Evolutionary conservation across 2,329 filamentous ascomycete species (phyloP), one percentile per base, ranked within the genome.

Genomic region (Allantophomopsis lycopodina): DNA sequence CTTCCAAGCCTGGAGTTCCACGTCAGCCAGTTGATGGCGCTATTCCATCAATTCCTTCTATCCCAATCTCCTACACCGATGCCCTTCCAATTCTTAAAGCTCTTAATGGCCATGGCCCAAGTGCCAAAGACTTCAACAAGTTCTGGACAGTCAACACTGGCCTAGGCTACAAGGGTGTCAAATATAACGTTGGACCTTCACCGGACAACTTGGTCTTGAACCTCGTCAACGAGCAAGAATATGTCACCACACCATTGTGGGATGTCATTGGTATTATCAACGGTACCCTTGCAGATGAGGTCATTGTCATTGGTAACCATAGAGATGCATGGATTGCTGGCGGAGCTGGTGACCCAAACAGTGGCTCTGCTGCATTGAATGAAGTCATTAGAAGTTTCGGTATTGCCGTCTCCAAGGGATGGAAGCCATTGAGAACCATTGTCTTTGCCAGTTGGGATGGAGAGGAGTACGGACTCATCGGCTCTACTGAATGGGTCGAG

Each of bases 201-300:
- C 64, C 88, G 0, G 73, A 83, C 13, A 60, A 73, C 39, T 54
- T 89, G 2, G 74, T 76, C 1, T 63, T 91, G 40, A 85, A 87
- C 53, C 69, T 84, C 32, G 69, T 72, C 52, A 94, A 89, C 51
- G 66, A 86, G 51, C 85, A 93, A 60, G 75, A 86, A 35, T 91
- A 94, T 53, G 75, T 76, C 12, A 89, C 73, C 1, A 91, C 82
- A 0, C 82, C 83, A 4, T 65, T 89, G 39, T 94, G 87, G 87
- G 82, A 98, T 54, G 84, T 91, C 2, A 89, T 96, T 47, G 89
- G 89, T 35, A 68, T 91, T 35, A 84, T 98, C 56, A 94, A 94
- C 51, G 91, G 89, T 8, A 83, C 81, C 0, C 76, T 91, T 30
- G 76, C 87, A 51, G 78, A 94, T 50, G 87, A 95, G 53, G 86